A percentile compares a stretch with the other conserved stretches of the same genome.
Evolutionary conservation across 306 rosid genomes (phyloP).

Genomic region (Alnus rubra): DNA sequence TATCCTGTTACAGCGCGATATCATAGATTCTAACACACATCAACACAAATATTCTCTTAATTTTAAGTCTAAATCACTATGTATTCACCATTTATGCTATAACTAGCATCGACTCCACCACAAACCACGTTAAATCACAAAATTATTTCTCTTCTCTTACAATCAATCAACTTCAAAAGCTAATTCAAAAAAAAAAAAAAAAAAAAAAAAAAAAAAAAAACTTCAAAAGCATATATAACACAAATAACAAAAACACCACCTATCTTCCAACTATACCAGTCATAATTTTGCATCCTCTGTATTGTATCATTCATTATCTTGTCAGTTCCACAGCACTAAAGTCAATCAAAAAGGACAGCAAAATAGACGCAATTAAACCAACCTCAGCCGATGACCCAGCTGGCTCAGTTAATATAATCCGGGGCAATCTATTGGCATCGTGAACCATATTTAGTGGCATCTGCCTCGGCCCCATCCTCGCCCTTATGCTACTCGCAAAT

Average conservation of each 20-base stretch:
- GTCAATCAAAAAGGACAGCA: slow-evolving; percentile 1
- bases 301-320: slow-evolving; percentile 7
- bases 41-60: neutral
- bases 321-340: slow-evolving; percentile 17
- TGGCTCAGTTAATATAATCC: slow-evolving; percentile 61
- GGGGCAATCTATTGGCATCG: slow-evolving; percentile 52
- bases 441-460: slow-evolving; percentile 57
- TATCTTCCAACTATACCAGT: neutral
- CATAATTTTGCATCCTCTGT: neutral
- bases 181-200: no score
- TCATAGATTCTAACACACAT: no score
- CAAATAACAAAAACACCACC: neutral
- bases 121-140: neutral
- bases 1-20: no score
- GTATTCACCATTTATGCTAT: neutral
- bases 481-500: slow-evolving; percentile 34
- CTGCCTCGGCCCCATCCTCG: slow-evolving; percentile 34
- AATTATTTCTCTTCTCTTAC: neutral
- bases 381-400: slow-evolving; percentile 75
- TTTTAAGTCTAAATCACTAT: neutral
- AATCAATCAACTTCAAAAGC: neutral
- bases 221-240: neutral
- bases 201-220: no score
- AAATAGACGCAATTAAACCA: slow-evolving; percentile 21
- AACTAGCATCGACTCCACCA: neutral